A percentile compares a stretch with the other conserved stretches of the same genome.
Evolutionary conservation across 1,139 yeast species (phyloP).

Genomic region (Lodderomyces margitis): DNA sequence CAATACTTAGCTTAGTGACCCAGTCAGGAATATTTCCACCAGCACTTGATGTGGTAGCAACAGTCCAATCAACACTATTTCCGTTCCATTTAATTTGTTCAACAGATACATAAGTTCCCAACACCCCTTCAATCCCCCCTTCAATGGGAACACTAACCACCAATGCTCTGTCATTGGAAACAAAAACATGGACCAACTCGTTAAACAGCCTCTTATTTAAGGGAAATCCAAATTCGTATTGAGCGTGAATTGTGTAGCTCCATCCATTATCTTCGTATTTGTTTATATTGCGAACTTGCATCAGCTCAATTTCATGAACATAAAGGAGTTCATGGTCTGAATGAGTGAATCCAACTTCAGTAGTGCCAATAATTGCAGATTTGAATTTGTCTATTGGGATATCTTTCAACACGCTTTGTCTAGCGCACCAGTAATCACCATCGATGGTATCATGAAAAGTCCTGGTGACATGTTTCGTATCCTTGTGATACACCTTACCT

Average conservation of each 20-base stretch:
- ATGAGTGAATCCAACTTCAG: slow-evolving; percentile 24
- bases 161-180: slow-evolving; percentile 31
- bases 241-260: slow-evolving; percentile 28
- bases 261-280: slow-evolving; percentile 13
- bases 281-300: slow-evolving; percentile 11
- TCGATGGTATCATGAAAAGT: slow-evolving; percentile 2
- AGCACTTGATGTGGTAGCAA: slow-evolving; percentile 65
- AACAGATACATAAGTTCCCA: slow-evolving; percentile 55
- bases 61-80: slow-evolving; percentile 50
- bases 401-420: slow-evolving; percentile 5
- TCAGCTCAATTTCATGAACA: slow-evolving; percentile 29
- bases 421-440: slow-evolving; percentile 11
- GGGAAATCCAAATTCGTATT: slow-evolving; percentile 51
- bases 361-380: slow-evolving; percentile 10
- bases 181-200: slow-evolving; percentile 51
- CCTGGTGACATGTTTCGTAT: slow-evolving; percentile 1
- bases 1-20: slow-evolving; percentile 55
- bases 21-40: slow-evolving; percentile 67
- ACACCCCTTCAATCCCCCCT: slow-evolving; percentile 26
- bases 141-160: slow-evolving; percentile 53
- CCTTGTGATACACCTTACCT: slow-evolving; percentile 2
- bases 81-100: slow-evolving; percentile 47
- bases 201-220: slow-evolving; percentile 54
- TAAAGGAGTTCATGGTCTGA: slow-evolving; percentile 35
- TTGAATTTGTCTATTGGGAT: slow-evolving; percentile 2